A percentile compares a stretch with the other conserved stretches of the same genome.
These are phyloP conservation scores for Didymella lethalis DNA, from an alignment of 2,329 filamentous ascomycete species.

Conservation along the genomic window DNA sequence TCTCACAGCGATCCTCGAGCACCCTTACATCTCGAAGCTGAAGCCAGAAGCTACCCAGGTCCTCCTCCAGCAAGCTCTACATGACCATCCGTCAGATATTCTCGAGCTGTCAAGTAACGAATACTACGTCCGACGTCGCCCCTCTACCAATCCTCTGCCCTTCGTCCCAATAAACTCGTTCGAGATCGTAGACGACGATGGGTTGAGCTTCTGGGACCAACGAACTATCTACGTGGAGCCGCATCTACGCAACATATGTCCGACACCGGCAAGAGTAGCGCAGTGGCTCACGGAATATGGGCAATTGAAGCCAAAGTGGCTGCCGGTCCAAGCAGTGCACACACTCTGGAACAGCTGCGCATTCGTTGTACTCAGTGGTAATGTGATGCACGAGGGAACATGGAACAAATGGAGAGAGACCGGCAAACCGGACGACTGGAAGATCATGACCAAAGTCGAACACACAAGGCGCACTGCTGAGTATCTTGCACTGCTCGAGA, in stretches of 20 bases:
- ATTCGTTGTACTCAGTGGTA: constrained; percentile 46
- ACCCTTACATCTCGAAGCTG: constrained; percentile 40
- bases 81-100: constrained; percentile 23
- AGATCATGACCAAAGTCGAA: constrained; percentile 48
- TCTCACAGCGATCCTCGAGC: constrained; percentile 42
- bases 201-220: constrained; percentile 47
- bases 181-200: constrained; percentile 37
- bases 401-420: constrained; percentile 44
- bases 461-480: constrained; percentile 43
- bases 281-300: constrained; percentile 44
- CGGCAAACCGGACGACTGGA: constrained; percentile 44
- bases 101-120: constrained; percentile 39
- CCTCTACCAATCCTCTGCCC: constrained; percentile 40
- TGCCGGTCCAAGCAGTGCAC: constrained; percentile 47
- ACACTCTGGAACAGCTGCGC: constrained; percentile 45
- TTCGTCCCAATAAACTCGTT: constrained; percentile 42
- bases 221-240: constrained; percentile 50
- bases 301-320: constrained; percentile 41
- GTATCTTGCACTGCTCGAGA: constrained; percentile 38
- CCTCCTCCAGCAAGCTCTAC: constrained; percentile 40
- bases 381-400: constrained; percentile 39
- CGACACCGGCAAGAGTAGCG: constrained; percentile 42
- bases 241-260: constrained; percentile 42
- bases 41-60: constrained; percentile 44
- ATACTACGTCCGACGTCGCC: constrained; percentile 43